phyloP scores from a whole-genome alignment of 768 basidiomycete genomes.

The Termitomyces sp. region DNA sequence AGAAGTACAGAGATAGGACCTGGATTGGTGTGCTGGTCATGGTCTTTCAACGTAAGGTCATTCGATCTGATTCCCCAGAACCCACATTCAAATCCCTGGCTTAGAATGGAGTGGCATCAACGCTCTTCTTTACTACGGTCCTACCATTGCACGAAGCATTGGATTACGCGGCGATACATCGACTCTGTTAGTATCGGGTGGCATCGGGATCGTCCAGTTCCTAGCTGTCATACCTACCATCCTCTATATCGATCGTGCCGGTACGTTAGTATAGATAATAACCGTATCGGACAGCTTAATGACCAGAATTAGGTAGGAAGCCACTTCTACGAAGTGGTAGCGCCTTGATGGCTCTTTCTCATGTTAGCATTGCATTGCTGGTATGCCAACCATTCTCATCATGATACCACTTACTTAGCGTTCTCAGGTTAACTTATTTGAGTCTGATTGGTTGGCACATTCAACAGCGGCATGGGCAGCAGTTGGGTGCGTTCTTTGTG shows the following conservation, averaged over 20 bases:
- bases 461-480: slow-evolving; percentile 60
- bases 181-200: slow-evolving; percentile 69
- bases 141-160: slow-evolving; percentile 61
- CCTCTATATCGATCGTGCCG: slow-evolving; percentile 62
- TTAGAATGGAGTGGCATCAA: slow-evolving; percentile 89
- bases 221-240: slow-evolving; percentile 75
- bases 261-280: slow-evolving; percentile 26
- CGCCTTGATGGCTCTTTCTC: slow-evolving; percentile 58
- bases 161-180: slow-evolving; percentile 59
- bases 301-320: slow-evolving; percentile 47
- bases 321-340: slow-evolving; percentile 67
- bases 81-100: background rate
- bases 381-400: slow-evolving; percentile 30
- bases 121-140: slow-evolving; percentile 80
- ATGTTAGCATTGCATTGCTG: slow-evolving; percentile 61
- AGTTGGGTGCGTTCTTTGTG: slow-evolving; percentile 46
- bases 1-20: slow-evolving; percentile 57
- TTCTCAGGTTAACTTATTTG: slow-evolving; percentile 44
- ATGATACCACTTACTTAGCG: slow-evolving; percentile 3
- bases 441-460: slow-evolving; percentile 58
- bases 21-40: slow-evolving; percentile 70
- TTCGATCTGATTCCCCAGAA: background rate
- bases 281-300: background rate
- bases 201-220: slow-evolving; percentile 77
- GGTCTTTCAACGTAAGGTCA: slow-evolving; percentile 74